A percentile compares a stretch with the other conserved stretches of the same genome.
Conservation (phyloP, 257 asterid genomes). For the Rauvolfia tetraphylla region DNA sequence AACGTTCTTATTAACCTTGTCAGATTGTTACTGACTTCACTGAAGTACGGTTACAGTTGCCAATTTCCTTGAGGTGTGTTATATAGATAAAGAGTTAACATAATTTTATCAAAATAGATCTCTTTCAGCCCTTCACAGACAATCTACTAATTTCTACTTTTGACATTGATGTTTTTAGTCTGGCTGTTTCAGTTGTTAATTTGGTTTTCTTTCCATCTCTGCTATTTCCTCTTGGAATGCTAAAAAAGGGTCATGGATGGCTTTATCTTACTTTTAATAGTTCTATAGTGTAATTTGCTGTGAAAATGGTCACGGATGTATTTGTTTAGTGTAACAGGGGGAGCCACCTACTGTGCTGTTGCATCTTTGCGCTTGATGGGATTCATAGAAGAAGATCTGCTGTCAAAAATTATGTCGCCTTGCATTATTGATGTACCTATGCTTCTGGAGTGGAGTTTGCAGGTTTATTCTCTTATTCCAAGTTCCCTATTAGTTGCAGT, state of each 20-base stretch:
- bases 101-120: not conserved
- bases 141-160: not conserved
- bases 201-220: not conserved
- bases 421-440: conserved; percentile 51
- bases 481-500: not conserved
- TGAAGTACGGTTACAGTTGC: not conserved
- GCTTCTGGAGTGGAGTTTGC: conserved; percentile 86
- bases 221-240: not conserved
- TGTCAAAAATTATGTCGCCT: conserved; percentile 40
- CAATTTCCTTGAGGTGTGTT: not conserved
- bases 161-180: not conserved
- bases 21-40: not conserved
- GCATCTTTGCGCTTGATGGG: conserved; percentile 96
- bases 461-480: conserved; percentile 44
- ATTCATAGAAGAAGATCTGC: conserved; percentile 57
- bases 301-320: conserved; percentile 48
- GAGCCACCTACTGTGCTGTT: conserved; percentile 98
- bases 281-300: not conserved
- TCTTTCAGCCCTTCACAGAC: not conserved
- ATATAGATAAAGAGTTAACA: not conserved
- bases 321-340: conserved; percentile 87
- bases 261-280: not conserved
- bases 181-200: not conserved
- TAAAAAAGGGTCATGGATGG: not conserved
- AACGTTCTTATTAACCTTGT: not conserved